Conservation (phyloP, 176 grass and related monocot species). For the Aegilops tauschii region DNA sequence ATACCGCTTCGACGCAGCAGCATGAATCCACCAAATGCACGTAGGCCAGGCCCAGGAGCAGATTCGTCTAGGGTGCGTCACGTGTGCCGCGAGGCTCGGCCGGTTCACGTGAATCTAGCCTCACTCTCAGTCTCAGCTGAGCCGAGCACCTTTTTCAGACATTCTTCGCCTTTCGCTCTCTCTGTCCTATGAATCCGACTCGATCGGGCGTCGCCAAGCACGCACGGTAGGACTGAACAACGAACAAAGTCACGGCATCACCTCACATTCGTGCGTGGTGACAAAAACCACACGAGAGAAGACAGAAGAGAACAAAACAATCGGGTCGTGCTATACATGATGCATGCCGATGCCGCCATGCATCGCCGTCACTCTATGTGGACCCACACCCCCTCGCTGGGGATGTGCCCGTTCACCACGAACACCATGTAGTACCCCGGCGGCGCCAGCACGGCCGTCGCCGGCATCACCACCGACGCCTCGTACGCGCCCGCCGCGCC, state of each 20-base stretch:
- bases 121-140: background rate
- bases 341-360: background rate
- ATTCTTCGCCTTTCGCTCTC: background rate
- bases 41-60: slow-evolving; percentile 10
- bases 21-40: background rate
- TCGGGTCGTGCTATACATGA: background rate
- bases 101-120: slow-evolving; percentile 32
- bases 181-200: background rate
- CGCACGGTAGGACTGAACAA: background rate
- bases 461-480: slow-evolving; percentile 39
- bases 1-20: background rate
- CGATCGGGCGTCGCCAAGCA: background rate
- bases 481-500: background rate
- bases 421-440: slow-evolving; percentile 89
- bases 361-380: slow-evolving; percentile 41
- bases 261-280: background rate
- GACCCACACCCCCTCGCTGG: slow-evolving; percentile 72
- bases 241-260: background rate
- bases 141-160: background rate
- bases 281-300: background rate
- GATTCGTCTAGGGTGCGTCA: slow-evolving; percentile 27
- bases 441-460: slow-evolving; percentile 45
- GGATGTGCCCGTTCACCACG: slow-evolving; percentile 64
- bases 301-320: background rate
- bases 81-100: background rate